These are phyloP conservation scores for Salvia rosmarinus DNA, from an alignment of 257 asterid genomes.

Conservation along the genomic window DNA sequence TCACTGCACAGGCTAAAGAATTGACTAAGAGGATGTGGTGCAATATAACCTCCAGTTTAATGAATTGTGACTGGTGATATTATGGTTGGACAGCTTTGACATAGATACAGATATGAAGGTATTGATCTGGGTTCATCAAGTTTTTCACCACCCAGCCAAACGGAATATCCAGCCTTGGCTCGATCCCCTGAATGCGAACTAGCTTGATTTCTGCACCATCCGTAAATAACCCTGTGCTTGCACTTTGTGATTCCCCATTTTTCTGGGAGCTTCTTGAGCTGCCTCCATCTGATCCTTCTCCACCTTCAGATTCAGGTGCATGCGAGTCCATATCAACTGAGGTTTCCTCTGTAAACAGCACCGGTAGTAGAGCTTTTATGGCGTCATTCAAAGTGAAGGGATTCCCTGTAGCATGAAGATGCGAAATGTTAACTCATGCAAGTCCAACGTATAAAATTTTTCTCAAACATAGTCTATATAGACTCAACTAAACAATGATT, in stretches of 20 bases:
- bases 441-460: too few relatives aligned
- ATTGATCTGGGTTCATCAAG: constrained; percentile 92
- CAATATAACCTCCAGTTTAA: constrained; percentile 16
- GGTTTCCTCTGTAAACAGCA: constrained; percentile 56
- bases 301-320: constrained; percentile 49
- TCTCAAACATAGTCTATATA: not conserved
- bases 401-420: constrained; percentile 58
- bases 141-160: constrained; percentile 91
- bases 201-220: constrained; percentile 64
- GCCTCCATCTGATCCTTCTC: constrained; percentile 47
- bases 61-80: constrained; percentile 32
- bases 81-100: constrained; percentile 55
- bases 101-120: constrained; percentile 86
- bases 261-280: constrained; percentile 44
- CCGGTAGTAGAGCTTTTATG: constrained; percentile 65
- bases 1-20: constrained; percentile 23
- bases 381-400: constrained; percentile 77
- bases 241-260: constrained; percentile 39
- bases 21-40: not conserved
- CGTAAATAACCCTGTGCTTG: constrained; percentile 36
- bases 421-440: not conserved
- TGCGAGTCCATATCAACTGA: constrained; percentile 17
- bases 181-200: constrained; percentile 89
- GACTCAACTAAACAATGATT: not conserved
- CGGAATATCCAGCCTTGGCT: constrained; percentile 84